phyloP scores from a whole-genome alignment of 371 early-diverging fungal species.

The Rhizopus stolonifer region DNA sequence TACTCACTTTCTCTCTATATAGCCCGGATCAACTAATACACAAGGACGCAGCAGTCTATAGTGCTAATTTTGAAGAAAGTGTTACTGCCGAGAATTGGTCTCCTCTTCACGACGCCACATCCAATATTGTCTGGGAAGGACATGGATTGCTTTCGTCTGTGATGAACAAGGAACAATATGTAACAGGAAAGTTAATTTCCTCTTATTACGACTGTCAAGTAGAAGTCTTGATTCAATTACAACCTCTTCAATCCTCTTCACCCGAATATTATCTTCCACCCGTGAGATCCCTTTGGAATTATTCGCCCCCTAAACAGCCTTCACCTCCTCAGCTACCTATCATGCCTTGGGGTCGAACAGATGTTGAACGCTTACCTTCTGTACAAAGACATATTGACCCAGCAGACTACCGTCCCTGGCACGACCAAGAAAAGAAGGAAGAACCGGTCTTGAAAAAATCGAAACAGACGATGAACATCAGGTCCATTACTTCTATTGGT shows the following conservation, averaged over 20 bases:
- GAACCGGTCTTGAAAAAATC: background rate
- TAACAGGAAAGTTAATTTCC: slow-evolving; percentile 22
- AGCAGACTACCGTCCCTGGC: background rate
- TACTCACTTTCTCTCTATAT: slow-evolving; percentile 1
- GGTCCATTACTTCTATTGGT: background rate
- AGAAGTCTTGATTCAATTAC: slow-evolving; percentile 36
- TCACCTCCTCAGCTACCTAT: background rate
- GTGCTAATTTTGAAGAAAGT: slow-evolving; percentile 40
- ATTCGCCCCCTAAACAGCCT: background rate
- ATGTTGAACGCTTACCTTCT: background rate
- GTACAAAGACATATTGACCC: background rate
- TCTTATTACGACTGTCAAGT: slow-evolving; percentile 19
- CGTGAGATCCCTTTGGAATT: slow-evolving; percentile 19
- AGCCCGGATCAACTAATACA: slow-evolving; percentile 40
- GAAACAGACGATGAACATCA: slow-evolving; percentile 1
- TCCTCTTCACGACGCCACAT: slow-evolving; percentile 21
- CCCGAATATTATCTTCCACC: slow-evolving; percentile 15
- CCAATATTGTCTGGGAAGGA: slow-evolving; percentile 40
- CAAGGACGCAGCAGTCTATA: slow-evolving; percentile 35
- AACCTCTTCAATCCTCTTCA: slow-evolving; percentile 18
- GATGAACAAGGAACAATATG: slow-evolving; percentile 14
- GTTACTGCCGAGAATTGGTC: slow-evolving; percentile 28
- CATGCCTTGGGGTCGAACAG: background rate
- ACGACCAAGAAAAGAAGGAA: background rate
- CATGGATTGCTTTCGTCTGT: slow-evolving; percentile 31